Evolutionary conservation across 1,284 basidiomycete genomes (phyloP), one percentile per base, ranked within the genome.

Genomic region (Mycena citricolor): DNA sequence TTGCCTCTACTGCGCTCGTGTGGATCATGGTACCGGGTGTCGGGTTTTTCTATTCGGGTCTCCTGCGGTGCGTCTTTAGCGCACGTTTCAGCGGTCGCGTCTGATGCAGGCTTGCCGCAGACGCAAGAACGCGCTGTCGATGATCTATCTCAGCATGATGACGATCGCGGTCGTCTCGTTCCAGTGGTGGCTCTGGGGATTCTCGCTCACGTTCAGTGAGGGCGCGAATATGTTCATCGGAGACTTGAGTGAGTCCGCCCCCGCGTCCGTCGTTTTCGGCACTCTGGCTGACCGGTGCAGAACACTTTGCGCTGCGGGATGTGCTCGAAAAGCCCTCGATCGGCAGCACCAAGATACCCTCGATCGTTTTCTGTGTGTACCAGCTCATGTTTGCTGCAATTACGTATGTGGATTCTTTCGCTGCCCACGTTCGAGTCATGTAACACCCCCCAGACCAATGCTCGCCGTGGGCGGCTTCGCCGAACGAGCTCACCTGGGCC

Each of bases 1-100:
- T 90, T 48, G 67, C 79, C 4, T 77, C 76, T 10, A 89, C 81
- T 1, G 84, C 84, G 16, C 69, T 87, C 44, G 92, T 95, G 21
- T 94, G 86, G 80, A 76, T 95, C 66, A 97, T 97, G 94, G 78
- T 92, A 62, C 92, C 92, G 14, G 90, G 90, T 48, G 79, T 92
- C 51, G 90, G 90, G 20, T 91, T 83, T 66, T 92, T 95, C 74
- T 95, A 97, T 67, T 88, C 90, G 23, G 94, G 93, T 57, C 71
- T 87, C 25, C 56, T 74, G n/a, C n/a, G n/a, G n/a, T n/a, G n/a
- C n/a, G n/a, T n/a, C n/a, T n/a, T n/a, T n/a, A n/a, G n/a, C n/a
- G n/a, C n/a, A n/a, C n/a, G n/a, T n/a, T n/a, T n/a, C n/a, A n/a
- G n/a, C n/a, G n/a, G n/a, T n/a, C n/a, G n/a, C n/a, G n/a, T n/a